Evolutionary conservation across 208 protist species (phyloP), one percentile per base, ranked within the genome.

Genomic region (Leishmania arabica): DNA sequence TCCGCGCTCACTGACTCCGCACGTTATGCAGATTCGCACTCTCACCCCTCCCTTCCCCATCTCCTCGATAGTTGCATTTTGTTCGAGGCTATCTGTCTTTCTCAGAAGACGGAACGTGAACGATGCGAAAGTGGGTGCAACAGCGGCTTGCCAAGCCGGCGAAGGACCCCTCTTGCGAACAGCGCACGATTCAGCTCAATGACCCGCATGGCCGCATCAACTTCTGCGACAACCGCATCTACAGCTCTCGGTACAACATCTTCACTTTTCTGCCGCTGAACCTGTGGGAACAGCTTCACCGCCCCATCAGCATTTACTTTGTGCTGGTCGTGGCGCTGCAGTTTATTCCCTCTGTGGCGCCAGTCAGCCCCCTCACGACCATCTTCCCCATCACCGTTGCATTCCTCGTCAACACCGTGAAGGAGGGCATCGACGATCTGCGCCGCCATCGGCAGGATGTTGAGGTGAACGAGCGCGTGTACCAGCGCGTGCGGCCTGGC

Each of bases 281-380:
- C 72, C 84, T 99, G 7, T 99, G 90, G 72, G 97, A 99, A 75
- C 99, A 99, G 89, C 99, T 99, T 70, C 83, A 91, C n/a, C 88
- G 96, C 6, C 90, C 96, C 58, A 97, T 98, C 84, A 99, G 99
- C 81, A 70, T 97, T 34, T 99, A 99, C 76, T 99, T 99, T 85
- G 84, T 99, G 11, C 66, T 98, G 6, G 90, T 99, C 1, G 90
- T 91, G 27, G 84, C 90, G 49, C 78, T 99, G 49, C 96, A 99
- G 90, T 92, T 97, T 53, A 92, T 97, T 37, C 90, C 90, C 15
- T 85, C 76, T 47, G 86, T 96, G 9, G 94, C 95, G 34, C 94
- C 97, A 1, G 95, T 98, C 54, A 98, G 95, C 85, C 94, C 94
- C 40, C 90, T 95, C 64, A 97, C 95, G 1, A 93, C 94, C n/a